phyloP scores from a whole-genome alignment of 306 rosid species.

The Purshia tridentata region DNA sequence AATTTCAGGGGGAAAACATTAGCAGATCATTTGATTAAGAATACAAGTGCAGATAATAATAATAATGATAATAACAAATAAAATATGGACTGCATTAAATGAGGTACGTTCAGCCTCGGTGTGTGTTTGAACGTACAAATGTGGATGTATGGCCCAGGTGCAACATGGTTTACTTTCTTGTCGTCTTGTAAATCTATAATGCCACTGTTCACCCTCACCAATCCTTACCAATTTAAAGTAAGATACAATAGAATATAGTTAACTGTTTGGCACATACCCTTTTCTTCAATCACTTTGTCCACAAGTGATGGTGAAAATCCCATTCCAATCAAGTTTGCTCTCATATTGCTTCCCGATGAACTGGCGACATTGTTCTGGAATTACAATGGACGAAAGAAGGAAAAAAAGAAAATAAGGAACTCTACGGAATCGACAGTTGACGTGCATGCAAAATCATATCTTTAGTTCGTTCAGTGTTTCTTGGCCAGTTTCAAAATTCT shows the following conservation, averaged over 20 bases:
- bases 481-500: neutral
- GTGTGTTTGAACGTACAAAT: neutral
- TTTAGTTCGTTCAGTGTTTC: neutral
- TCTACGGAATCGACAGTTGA: neutral
- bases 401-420: neutral
- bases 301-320: constrained; percentile 78
- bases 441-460: neutral
- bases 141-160: neutral
- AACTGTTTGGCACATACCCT: constrained; percentile 51
- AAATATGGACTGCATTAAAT: neutral
- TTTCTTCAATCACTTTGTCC: constrained; percentile 73
- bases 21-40: neutral
- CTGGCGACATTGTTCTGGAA: constrained; percentile 66
- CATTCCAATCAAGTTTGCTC: constrained; percentile 74
- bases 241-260: constrained; percentile 1
- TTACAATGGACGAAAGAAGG: neutral
- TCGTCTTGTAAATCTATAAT: neutral
- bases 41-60: neutral
- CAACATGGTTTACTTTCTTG: neutral
- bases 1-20: constrained; percentile 2
- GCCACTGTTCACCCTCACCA: constrained; percentile 1
- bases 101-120: neutral
- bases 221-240: neutral
- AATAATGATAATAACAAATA: neutral
- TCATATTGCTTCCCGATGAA: constrained; percentile 66